These are phyloP conservation scores for Paramecium primaurelia DNA, from an alignment of 73 alveolate genomes.

Conservation along the genomic window DNA sequence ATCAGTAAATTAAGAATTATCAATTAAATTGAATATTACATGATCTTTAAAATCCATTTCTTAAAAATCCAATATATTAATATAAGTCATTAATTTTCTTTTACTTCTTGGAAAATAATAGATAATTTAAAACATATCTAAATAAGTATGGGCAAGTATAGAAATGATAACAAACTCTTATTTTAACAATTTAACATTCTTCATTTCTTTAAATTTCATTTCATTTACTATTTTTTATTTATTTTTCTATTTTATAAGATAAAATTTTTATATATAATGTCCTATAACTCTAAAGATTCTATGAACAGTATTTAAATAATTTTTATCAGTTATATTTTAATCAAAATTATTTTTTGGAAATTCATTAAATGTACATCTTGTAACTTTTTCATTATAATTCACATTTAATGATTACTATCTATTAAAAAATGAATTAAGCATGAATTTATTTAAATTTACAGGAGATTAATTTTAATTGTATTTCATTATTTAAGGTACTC, in stretches of 20 bases:
- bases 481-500: background rate
- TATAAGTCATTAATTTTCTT: background rate
- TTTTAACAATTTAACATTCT: background rate
- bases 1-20: background rate
- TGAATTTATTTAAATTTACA: background rate
- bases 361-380: background rate
- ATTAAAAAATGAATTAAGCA: background rate
- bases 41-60: slow-evolving; percentile 19
- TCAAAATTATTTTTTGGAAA: background rate
- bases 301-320: slow-evolving; percentile 20
- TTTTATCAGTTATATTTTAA: background rate
- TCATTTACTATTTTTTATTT: background rate
- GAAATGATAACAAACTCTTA: background rate
- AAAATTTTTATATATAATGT: slow-evolving; percentile 13
- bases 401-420: background rate
- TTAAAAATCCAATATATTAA: background rate
- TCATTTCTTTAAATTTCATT: background rate
- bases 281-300: background rate
- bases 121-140: background rate
- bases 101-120: slow-evolving; percentile 47
- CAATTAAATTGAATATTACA: background rate
- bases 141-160: background rate
- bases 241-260: background rate
- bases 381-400: background rate
- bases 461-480: background rate